Conservation (phyloP, 805 yeast species). For the Sugiyamaella lignohabitans region DNA sequence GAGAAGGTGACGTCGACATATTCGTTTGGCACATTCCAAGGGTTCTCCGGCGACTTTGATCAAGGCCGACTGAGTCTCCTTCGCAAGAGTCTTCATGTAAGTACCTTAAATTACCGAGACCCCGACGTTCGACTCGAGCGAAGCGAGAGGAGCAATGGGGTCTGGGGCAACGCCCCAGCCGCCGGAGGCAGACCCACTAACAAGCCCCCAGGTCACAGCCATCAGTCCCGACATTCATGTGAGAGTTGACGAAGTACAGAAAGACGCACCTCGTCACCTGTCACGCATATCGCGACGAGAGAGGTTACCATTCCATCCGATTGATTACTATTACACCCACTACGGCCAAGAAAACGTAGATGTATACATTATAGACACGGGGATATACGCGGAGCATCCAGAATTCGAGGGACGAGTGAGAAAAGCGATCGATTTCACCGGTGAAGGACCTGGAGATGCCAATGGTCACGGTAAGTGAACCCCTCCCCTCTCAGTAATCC, state of each 20-base stretch:
- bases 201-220: constrained; percentile 52
- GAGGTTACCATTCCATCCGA: constrained; percentile 28
- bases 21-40: constrained; percentile 66
- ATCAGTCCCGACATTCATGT: constrained; percentile 62
- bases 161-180: constrained; percentile 51
- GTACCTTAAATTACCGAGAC: constrained; percentile 31
- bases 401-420: constrained; percentile 42
- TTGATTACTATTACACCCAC: constrained; percentile 22
- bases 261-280: constrained; percentile 47
- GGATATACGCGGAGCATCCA: constrained; percentile 41
- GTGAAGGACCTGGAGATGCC: constrained; percentile 50
- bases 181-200: no score
- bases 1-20: constrained; percentile 44
- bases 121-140: constrained; percentile 65
- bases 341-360: constrained; percentile 51
- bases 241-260: constrained; percentile 46
- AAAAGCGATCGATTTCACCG: constrained; percentile 42
- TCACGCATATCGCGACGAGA: constrained; percentile 29
- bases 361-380: constrained; percentile 81
- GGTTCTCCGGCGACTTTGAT: constrained; percentile 59
- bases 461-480: constrained; percentile 76
- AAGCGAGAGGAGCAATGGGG: constrained; percentile 46
- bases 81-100: constrained; percentile 17
- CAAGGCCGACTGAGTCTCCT: constrained; percentile 39
- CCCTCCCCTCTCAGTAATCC: no score